These are phyloP conservation scores for Ophiognomonia clavigignenti-juglandacearum DNA, from an alignment of 2,329 filamentous ascomycete species.

Conservation along the genomic window DNA sequence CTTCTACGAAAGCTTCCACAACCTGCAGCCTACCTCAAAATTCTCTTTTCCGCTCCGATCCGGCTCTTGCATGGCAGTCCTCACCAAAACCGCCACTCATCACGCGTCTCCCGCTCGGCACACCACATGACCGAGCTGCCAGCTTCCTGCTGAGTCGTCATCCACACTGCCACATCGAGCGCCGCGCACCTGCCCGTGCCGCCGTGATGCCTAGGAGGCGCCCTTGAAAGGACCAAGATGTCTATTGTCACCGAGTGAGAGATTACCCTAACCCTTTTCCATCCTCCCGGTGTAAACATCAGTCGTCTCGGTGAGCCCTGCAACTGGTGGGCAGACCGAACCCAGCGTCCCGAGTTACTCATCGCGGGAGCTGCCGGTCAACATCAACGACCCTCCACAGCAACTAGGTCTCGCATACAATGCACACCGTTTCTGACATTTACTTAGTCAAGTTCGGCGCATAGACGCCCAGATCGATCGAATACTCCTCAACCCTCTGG, in stretches of 20 bases:
- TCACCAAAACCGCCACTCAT: not conserved
- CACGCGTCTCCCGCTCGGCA: not conserved
- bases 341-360: not conserved
- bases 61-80: slow-evolving; percentile 14
- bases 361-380: not conserved
- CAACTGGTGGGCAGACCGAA: not conserved
- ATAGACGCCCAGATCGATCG: slow-evolving; percentile 63
- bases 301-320: too few species aligned
- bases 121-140: too few species aligned
- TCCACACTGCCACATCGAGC: not conserved
- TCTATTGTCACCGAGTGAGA: slow-evolving; percentile 43
- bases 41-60: not conserved
- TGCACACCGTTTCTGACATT: slow-evolving; percentile 9
- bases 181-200: slow-evolving; percentile 10
- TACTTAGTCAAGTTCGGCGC: slow-evolving; percentile 52
- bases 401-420: not conserved
- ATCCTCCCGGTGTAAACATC: too few species aligned
- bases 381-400: not conserved
- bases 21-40: too few species aligned
- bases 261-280: slow-evolving; percentile 1
- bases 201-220: slow-evolving; percentile 15
- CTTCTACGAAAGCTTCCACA: too few species aligned
- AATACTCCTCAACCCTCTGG: slow-evolving; percentile 45
- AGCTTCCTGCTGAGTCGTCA: slow-evolving; percentile 1
- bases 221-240: slow-evolving; percentile 28